Conservation (phyloP, 208 protist genomes). For the Leishmania arabica region DNA sequence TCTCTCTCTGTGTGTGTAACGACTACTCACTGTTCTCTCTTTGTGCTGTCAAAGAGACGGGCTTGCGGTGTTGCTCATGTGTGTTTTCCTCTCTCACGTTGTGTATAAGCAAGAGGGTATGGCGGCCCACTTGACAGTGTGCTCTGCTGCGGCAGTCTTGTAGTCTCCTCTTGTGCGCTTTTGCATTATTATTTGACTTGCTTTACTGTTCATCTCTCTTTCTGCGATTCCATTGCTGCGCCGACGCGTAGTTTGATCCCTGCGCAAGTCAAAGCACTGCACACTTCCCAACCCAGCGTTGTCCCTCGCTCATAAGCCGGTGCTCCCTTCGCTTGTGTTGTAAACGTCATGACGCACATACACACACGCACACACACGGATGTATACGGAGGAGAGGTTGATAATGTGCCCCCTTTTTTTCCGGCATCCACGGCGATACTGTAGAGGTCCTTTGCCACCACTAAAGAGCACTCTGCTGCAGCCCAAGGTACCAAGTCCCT, state of each 20-base stretch:
- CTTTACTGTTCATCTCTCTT: conserved; percentile 16
- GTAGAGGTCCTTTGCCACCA: background rate
- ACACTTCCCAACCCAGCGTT: background rate
- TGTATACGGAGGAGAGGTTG: background rate
- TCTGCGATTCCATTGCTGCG: conserved; percentile 7
- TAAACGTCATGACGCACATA: conserved; percentile 17
- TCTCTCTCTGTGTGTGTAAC: background rate
- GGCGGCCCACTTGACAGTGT: background rate
- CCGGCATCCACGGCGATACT: background rate
- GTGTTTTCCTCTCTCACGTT: background rate
- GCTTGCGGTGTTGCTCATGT: background rate
- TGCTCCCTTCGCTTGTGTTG: background rate
- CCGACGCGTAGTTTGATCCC: conserved; percentile 1
- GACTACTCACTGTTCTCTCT: background rate
- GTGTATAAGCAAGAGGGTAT: background rate
- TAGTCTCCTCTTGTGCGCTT: background rate
- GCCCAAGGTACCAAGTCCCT: background rate
- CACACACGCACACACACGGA: background rate
- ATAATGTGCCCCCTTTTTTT: background rate
- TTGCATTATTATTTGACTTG: conserved; percentile 10
- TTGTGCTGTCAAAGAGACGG: background rate
- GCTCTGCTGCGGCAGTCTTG: background rate
- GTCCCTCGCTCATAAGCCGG: background rate
- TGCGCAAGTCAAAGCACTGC: background rate
- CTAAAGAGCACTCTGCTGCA: background rate